These are phyloP conservation scores for Talaromyces islandicus DNA, from an alignment of 2,329 filamentous ascomycete species.

Conservation along the genomic window DNA sequence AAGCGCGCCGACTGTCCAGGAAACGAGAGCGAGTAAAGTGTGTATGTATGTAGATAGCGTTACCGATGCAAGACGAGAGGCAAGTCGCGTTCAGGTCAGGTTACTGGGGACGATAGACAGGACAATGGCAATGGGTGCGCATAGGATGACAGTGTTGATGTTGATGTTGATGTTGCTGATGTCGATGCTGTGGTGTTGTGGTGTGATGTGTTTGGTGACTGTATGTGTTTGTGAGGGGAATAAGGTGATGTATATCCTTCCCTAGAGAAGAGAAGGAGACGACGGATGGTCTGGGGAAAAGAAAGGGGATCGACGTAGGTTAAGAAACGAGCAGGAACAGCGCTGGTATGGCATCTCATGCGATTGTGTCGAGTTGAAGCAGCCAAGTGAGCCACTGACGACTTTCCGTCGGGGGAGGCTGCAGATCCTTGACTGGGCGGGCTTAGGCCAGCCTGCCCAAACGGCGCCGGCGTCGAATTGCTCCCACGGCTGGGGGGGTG, in stretches of 20 bases:
- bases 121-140: not conserved
- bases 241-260: not conserved
- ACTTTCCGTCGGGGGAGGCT: constrained; percentile 33
- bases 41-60: not conserved
- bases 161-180: not conserved
- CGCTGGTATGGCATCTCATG: constrained; percentile 4
- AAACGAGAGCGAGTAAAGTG: not conserved
- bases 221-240: not conserved
- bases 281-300: constrained; percentile 24
- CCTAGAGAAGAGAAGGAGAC: constrained; percentile 12
- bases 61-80: not conserved
- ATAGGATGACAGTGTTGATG: not conserved
- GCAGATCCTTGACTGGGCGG: constrained; percentile 29
- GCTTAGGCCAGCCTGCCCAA: constrained; percentile 19
- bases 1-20: not conserved
- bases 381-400: constrained; percentile 31
- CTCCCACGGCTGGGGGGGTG: not conserved
- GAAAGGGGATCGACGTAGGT: constrained; percentile 40
- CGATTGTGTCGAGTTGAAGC: not conserved
- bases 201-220: not conserved
- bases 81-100: not conserved
- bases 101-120: not conserved
- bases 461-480: constrained; percentile 16
- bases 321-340: constrained; percentile 30
- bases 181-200: not conserved